Evolutionary conservation across 1,284 basidiomycete genomes (phyloP), one percentile per base, ranked within the genome.

Genomic region (Prillingera fragicola): DNA sequence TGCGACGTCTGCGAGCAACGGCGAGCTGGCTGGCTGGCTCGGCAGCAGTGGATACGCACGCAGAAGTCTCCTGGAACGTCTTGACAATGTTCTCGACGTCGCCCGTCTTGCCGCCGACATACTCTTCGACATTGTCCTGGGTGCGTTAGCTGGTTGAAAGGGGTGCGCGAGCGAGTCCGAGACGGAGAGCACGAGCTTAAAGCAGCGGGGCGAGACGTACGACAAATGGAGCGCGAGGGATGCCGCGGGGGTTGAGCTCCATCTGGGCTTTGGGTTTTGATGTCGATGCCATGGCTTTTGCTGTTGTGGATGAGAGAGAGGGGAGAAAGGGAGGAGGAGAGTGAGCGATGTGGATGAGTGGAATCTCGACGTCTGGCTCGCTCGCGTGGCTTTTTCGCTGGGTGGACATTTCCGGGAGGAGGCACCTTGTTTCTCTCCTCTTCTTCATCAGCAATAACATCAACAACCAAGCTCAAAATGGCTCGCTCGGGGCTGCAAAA

Each of bases 211-310:
- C 22, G 21, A 12, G 4, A 79, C 85, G 60, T 62, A 95, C 92
- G 48, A 97, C 85, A 65, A 98, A 98, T 0, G 89, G 87, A 4
- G 94, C 92, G 67, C 84, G 83, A 12, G 92, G 92, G 47, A 98
- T 97, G 2, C 92, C 92, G 41, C 91, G 77, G 1, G 89, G 82
- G 60, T 94, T 96, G 60, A 82, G 81, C 62, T 82, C 78, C 50
- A 73, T 61, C 46, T 66, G 57, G 22, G 43, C 45, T 14, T 42
- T 41, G 21, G 41, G 25, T 35, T 52, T 58, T 8, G 59, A 58
- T 15, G 54, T 51, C 7, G 55, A 58, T 21, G 60, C 55, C 33
- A 41, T 36, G 19, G 42, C 35, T 4, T 35, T 10, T 8, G 22
- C 13, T 21, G 15, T 5, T 17, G 31, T 19, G 13, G 21, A 8